These are phyloP conservation scores for Paradendryphiella salina DNA, from an alignment of 2,329 filamentous ascomycete genomes.

Conservation along the genomic window DNA sequence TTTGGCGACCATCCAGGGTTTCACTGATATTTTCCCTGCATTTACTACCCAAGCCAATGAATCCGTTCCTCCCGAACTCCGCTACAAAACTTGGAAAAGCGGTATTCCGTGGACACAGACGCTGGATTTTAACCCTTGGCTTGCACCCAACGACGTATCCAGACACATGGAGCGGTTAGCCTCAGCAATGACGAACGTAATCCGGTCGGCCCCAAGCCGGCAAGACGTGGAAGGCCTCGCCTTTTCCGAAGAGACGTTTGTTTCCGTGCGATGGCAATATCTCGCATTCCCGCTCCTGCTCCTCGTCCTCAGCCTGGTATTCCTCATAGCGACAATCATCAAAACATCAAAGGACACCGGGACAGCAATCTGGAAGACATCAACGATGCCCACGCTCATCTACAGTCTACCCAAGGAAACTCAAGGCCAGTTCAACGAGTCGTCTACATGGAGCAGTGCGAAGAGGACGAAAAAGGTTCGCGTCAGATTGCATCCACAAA, in stretches of 20 bases:
- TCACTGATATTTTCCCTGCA: too few species aligned
- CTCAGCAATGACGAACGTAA: constrained; percentile 20
- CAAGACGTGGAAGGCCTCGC: constrained; percentile 7
- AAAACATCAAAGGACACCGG: constrained; percentile 21
- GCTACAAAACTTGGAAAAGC: neutral
- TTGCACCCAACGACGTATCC: too few species aligned
- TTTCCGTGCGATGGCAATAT: constrained; percentile 32
- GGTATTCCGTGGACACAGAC: constrained; percentile 9
- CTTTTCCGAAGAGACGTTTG: constrained; percentile 14
- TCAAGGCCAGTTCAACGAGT: constrained; percentile 13
- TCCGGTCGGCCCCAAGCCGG: constrained; percentile 26
- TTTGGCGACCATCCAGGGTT: too few species aligned
- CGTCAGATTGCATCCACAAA: constrained; percentile 17
- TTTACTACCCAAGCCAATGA: too few species aligned
- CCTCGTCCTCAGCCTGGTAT: constrained; percentile 24
- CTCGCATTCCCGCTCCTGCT: constrained; percentile 31
- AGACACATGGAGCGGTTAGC: too few species aligned
- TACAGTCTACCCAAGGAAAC: constrained; percentile 31
- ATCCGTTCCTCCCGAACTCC: too few species aligned
- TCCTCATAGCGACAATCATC: constrained; percentile 31
- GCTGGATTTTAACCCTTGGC: too few species aligned
- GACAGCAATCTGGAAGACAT: constrained; percentile 37
- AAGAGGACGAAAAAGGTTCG: constrained; percentile 12
- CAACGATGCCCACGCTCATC: constrained; percentile 34
- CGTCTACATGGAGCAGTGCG: neutral